Base-by-base conservation (phyloP, 2,329 filamentous ascomycete species). In the Trichoderma sp. region DNA sequence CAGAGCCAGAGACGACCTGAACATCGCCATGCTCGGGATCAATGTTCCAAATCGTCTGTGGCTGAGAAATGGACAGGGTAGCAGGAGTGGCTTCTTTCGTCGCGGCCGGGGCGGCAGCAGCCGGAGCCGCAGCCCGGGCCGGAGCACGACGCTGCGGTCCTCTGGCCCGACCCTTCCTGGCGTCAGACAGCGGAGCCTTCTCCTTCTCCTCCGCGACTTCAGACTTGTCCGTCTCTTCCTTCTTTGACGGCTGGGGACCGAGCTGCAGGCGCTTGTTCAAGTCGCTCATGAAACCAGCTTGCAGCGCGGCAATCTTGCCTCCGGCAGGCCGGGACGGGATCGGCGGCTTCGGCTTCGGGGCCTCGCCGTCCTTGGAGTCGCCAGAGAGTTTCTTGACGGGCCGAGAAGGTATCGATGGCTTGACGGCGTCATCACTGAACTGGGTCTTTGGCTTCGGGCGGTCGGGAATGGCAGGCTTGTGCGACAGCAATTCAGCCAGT, bases 241-340 rank as follows among this genome's bases (percentile, higher is more conserved):
- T 90, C 80, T 92, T 93, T 1, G 88, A 85, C 10, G 83, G 86
- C 70, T 91, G 88, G n/a, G 93, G 94, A 1, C 95, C 95, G 43
- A 96, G 79, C 73, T 92, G 89, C 30, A 99, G 82, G 56, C 93
- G 90, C 71, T 92, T 93, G 77, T 98, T 97, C 48, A 99, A 81
- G 73, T 98, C 94, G 51, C 88, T 93, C 84, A 99, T 88, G 77
- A 99, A 98, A 3, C 91, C 92, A 44, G 91, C 91, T 77, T 96
- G 93, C 39, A 99, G 81, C 26, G 92, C 90, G 17, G 93, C 92
- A 74, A 99, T 96, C 80, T 98, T 98, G 71, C 88, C 86, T 10
- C 91, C 91, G 50, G 84, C 83, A 2, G 93, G 91, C 52, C 92
- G 87, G 39, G 69, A 76, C 12, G 95, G 93, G 2, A 98, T 85